Evolutionary conservation across 2,329 filamentous ascomycete species (phyloP), one percentile per base, ranked within the genome.

Genomic region (Venturia aucupariae): DNA sequence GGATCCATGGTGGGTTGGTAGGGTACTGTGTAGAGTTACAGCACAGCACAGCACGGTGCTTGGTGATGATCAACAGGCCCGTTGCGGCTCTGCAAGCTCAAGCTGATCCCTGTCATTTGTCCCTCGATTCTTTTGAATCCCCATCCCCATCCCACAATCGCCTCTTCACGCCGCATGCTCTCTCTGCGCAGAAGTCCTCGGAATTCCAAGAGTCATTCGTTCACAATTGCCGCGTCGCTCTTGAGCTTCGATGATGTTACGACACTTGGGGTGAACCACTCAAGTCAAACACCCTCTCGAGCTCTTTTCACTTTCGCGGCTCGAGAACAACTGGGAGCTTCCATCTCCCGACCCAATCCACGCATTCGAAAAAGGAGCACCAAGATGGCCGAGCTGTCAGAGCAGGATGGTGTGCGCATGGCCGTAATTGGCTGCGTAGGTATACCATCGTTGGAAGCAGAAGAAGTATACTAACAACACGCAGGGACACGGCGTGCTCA

Each of bases 371-470:
- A 27, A 13, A 44, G 27, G 10, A 19, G 8, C 4, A 13, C 5
- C 41, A 39, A 19, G 1, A 64, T 64, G 62, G 48, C 62, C 22
- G 27, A 44, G 59, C 38, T 51, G 17, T 41, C 44, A 24, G 32
- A 55, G 44, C 27, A 35, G 15, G 62, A 57, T 27, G 61, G 60
- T 24, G 42, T 67, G 27, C 65, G 65, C 32, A 51, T 97, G 67
- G 93, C 92, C 24, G 79, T 96, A 6, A 90, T 96, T 80, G 92
- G 92, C 70, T 96, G 92, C 73, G 90, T 92, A 79, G 76, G 88
- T 60, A 42, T 15, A n/a, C 24, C 13, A 41, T 66, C 61, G 46
- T 39, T 44, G 60, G 10, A 63, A 44, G 22, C n/a, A 17, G 10
- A 44, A 11, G 17, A 4, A 15, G 10, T 54, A 35, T n/a, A 42